phyloP scores from a whole-genome alignment of 805 yeast genomes.

The Isabelozyma heimii region DNA sequence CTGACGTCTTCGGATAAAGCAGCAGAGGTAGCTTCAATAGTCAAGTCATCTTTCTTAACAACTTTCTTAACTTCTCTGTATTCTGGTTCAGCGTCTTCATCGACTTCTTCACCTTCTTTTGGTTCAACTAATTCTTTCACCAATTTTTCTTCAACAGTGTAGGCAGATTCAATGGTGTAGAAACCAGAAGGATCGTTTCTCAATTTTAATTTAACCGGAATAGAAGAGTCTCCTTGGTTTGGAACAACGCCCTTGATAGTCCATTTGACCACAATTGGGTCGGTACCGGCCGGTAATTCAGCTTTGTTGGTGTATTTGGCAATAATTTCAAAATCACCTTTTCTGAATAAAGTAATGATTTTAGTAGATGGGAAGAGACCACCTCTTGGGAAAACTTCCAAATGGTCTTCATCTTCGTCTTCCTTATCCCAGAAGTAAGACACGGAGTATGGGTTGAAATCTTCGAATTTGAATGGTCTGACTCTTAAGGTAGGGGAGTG shows the following conservation, averaged over 20 bases:
- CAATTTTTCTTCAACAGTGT: slow-evolving; percentile 87
- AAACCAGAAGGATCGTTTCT: slow-evolving; percentile 97
- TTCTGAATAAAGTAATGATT: slow-evolving; percentile 90
- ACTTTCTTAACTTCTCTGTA: slow-evolving; percentile 88
- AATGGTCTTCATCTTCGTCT: slow-evolving; percentile 84
- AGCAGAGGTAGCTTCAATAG: slow-evolving; percentile 57
- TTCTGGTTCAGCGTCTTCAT: slow-evolving; percentile 75
- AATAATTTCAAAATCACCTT: slow-evolving; percentile 79
- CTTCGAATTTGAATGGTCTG: slow-evolving; percentile 98
- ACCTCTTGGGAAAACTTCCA: slow-evolving; percentile 96
- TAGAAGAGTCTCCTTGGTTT: slow-evolving; percentile 68
- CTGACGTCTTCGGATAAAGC: slow-evolving; percentile 57
- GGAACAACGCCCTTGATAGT: slow-evolving; percentile 79
- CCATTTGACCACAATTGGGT: slow-evolving; percentile 77
- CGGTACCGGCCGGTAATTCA: slow-evolving; percentile 70
- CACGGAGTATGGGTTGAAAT: slow-evolving; percentile 85
- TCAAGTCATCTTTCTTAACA: slow-evolving; percentile 84
- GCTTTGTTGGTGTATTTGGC: slow-evolving; percentile 80
- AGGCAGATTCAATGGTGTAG: slow-evolving; percentile 90
- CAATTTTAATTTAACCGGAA: slow-evolving; percentile 88
- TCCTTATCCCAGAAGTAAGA: slow-evolving; percentile 94
- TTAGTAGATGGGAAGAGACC: slow-evolving; percentile 93
- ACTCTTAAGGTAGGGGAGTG: slow-evolving; percentile 99
- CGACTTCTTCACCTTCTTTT: slow-evolving; percentile 50
- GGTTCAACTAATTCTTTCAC: slow-evolving; percentile 76